Evolutionary conservation across 306 rosid species (phyloP).

Genomic region (Herpetospermum pedunculosum): DNA sequence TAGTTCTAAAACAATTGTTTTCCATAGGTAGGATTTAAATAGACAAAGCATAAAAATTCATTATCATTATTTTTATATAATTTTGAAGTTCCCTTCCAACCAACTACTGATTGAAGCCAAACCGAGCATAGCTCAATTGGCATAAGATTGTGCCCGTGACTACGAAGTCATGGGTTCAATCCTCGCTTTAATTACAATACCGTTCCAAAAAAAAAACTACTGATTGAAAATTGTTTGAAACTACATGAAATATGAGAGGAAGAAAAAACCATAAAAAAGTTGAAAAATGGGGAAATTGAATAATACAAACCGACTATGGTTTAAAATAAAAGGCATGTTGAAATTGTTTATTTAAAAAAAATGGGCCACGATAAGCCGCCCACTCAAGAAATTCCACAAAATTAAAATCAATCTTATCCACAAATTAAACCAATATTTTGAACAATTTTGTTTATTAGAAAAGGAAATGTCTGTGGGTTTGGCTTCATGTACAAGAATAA

Average conservation of each 20-base stretch:
- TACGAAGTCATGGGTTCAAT: too few species aligned
- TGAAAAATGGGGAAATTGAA: neutral
- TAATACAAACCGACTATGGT: neutral
- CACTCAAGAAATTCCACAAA: neutral
- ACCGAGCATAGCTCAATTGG: too few species aligned
- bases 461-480: neutral
- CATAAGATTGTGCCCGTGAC: too few species aligned
- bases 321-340: neutral
- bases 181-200: too few species aligned
- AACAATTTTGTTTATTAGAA: too few species aligned
- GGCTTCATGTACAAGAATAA: neutral
- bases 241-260: neutral
- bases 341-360: neutral
- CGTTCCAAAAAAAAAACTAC: too few species aligned
- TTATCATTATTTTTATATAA: neutral
- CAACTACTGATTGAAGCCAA: too few species aligned
- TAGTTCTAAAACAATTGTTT: neutral
- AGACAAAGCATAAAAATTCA: neutral
- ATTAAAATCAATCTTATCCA: slow-evolving; percentile 2
- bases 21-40: neutral
- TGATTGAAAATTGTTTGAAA: neutral
- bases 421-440: neutral
- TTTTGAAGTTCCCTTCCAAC: neutral
- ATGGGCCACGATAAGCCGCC: neutral
- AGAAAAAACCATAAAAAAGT: neutral